phyloP scores from a whole-genome alignment of 305 asterid genomes.

The Solanum hybrid region DNA sequence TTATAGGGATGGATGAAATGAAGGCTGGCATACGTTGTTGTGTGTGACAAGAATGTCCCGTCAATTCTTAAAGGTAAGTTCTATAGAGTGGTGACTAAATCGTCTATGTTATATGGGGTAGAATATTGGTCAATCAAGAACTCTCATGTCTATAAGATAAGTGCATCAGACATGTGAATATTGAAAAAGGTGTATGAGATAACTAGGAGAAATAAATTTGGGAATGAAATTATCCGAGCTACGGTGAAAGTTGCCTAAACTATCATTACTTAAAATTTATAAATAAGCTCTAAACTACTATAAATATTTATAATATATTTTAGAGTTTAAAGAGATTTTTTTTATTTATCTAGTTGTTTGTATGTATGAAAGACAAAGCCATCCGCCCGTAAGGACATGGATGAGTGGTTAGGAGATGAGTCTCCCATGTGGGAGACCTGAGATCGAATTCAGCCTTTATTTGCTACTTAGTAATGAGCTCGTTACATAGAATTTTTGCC shows the following conservation, averaged over 20 bases:
- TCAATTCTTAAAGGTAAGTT: neutral
- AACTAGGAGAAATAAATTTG: neutral
- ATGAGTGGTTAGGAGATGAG: neutral
- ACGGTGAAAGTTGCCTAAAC: neutral
- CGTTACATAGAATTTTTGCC: fast-evolving
- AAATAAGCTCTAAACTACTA: no score
- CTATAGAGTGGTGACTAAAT: neutral
- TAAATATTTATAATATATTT: neutral
- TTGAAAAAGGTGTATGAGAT: neutral
- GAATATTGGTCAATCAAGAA: neutral
- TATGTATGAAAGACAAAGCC: neutral
- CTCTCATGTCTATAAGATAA: neutral
- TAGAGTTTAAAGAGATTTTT: neutral
- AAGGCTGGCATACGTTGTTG: neutral
- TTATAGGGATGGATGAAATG: neutral
- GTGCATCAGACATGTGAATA: neutral
- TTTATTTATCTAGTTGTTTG: neutral
- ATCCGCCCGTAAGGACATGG: neutral
- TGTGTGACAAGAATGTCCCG: neutral
- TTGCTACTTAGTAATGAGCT: neutral
- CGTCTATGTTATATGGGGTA: neutral
- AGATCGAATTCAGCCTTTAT: no score
- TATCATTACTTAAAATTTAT: no score
- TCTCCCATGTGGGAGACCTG: neutral
- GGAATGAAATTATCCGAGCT: neutral